Percentiles rank a stretch among this genome's conserved stretches.
Conservation (phyloP, 2,329 filamentous ascomycete species). For the Fonsecaea monophora region DNA sequence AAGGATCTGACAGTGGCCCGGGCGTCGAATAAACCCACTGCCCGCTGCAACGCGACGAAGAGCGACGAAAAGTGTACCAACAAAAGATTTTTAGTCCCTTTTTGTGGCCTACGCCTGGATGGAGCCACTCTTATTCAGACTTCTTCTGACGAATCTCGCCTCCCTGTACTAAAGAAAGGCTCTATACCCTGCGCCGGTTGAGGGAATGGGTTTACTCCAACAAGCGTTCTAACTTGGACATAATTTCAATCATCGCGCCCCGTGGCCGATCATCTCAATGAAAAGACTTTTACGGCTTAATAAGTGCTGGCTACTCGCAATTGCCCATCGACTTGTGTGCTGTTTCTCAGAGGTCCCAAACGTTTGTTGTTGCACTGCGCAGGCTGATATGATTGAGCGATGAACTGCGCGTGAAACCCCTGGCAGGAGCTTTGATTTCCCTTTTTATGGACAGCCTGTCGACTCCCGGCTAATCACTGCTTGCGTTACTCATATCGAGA, state of each 20-base stretch:
- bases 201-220: constrained; percentile 23
- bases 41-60: constrained; percentile 2
- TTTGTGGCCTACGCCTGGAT: constrained; percentile 9
- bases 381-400: not conserved
- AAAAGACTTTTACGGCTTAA: constrained; percentile 8
- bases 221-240: constrained; percentile 28
- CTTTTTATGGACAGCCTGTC: not conserved
- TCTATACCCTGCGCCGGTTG: constrained; percentile 35
- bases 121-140: not conserved
- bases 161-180: constrained; percentile 35
- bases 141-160: constrained; percentile 32
- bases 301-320: not conserved
- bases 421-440: not conserved
- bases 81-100: constrained; percentile 21
- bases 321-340: not conserved
- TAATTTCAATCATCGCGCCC: constrained; percentile 28
- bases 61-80: constrained; percentile 26
- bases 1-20: constrained; percentile 37
- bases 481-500: not conserved
- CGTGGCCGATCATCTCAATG: constrained; percentile 17
- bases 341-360: not conserved
- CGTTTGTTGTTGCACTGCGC: not conserved
- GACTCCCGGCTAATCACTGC: not conserved
- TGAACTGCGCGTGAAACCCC: not conserved
- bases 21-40: constrained; percentile 37